phyloP scores from a whole-genome alignment of 495 filamentous ascomycete species.

The Aspergillus leporis region DNA sequence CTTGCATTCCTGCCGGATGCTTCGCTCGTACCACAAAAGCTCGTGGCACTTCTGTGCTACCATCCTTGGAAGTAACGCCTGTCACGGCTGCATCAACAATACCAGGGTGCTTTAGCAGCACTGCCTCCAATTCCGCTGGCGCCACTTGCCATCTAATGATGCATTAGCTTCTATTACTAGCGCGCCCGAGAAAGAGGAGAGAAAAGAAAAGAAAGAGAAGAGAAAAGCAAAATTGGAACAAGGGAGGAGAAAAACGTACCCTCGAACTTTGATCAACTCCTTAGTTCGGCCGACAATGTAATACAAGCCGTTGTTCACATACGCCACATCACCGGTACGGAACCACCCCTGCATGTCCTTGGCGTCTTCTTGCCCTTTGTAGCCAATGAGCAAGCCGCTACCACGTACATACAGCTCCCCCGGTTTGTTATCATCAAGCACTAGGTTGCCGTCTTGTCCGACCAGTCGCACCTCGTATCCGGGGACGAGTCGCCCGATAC shows the following conservation, averaged over 20 bases:
- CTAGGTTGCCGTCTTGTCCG: conserved; percentile 50
- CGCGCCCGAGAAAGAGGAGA: neutral
- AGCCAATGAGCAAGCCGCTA: conserved; percentile 34
- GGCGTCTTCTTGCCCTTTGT: conserved; percentile 41
- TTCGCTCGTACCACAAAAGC: conserved; percentile 67
- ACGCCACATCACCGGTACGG: conserved; percentile 74
- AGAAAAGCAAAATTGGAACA: conserved; percentile 7
- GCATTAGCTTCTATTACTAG: neutral
- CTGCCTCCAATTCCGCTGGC: conserved; percentile 80
- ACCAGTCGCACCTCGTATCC: conserved; percentile 59
- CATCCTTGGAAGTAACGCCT: conserved; percentile 56
- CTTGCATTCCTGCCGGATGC: conserved; percentile 18
- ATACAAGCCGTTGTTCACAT: conserved; percentile 57
- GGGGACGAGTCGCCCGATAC: conserved; percentile 73
- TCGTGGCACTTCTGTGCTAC: conserved; percentile 66
- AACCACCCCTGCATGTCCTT: conserved; percentile 67
- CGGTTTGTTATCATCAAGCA: conserved; percentile 46
- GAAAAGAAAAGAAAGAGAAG: conserved; percentile 6
- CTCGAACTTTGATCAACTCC: conserved; percentile 70
- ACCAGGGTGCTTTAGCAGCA: conserved; percentile 68
- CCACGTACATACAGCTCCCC: conserved; percentile 58
- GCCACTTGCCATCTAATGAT: conserved; percentile 66
- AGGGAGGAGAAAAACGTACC: conserved; percentile 29
- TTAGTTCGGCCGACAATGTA: conserved; percentile 79
- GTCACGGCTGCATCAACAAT: conserved; percentile 78